Conservation (phyloP, 2,329 filamentous ascomycete genomes). For the Claviceps maximensis region DNA sequence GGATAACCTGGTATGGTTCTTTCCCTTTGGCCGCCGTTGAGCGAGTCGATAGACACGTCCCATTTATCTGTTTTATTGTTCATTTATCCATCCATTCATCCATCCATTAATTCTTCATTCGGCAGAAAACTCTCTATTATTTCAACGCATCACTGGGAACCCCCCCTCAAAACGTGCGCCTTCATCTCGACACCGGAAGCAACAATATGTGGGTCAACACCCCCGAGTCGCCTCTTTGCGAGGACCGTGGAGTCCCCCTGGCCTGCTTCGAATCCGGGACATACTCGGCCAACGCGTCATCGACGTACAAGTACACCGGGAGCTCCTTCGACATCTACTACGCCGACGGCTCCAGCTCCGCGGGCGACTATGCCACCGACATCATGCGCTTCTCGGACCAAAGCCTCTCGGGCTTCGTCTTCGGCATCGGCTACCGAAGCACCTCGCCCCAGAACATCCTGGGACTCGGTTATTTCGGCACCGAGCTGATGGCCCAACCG, state of each 20-base stretch:
- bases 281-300: conserved; percentile 58
- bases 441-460: conserved; percentile 58
- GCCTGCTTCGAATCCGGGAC: conserved; percentile 51
- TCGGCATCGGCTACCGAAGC: conserved; percentile 58
- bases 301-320: conserved; percentile 61
- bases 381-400: conserved; percentile 46
- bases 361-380: conserved; percentile 71
- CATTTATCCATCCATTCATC: no score
- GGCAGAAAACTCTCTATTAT: conserved; percentile 47
- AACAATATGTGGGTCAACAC: conserved; percentile 63
- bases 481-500: no score
- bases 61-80: no score
- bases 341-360: conserved; percentile 64
- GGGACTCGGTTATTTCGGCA: conserved; percentile 68
- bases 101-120: no score
- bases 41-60: no score
- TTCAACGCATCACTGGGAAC: conserved; percentile 51
- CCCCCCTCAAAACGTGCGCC: conserved; percentile 40
- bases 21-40: not conserved
- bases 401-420: conserved; percentile 46
- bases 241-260: conserved; percentile 24
- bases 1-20: conserved; percentile 39
- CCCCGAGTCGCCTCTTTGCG: conserved; percentile 46
- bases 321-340: conserved; percentile 80
- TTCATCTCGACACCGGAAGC: conserved; percentile 56